Evolutionary conservation across 2,329 filamentous ascomycete species (phyloP).

Genomic region (Beauveria scarabaeidicola): DNA sequence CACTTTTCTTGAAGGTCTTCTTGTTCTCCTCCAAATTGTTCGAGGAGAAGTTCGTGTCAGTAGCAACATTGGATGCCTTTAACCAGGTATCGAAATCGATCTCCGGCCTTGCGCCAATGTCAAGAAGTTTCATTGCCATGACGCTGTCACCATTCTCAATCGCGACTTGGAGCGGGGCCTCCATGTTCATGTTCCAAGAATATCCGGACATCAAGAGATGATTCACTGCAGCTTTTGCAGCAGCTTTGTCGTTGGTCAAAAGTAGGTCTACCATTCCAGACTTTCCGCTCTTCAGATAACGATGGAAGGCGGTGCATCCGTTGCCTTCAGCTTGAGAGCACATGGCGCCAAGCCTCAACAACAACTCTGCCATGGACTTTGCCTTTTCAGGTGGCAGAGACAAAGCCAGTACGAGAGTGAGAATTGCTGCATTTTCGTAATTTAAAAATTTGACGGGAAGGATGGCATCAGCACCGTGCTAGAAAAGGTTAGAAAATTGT

Average conservation of each 20-base stretch:
- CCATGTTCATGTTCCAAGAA: constrained; percentile 26
- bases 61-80: constrained; percentile 42
- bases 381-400: constrained; percentile 55
- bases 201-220: constrained; percentile 42
- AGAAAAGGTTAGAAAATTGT: constrained; percentile 19
- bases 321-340: constrained; percentile 62
- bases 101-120: constrained; percentile 49
- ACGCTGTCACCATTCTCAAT: constrained; percentile 43
- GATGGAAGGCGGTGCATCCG: constrained; percentile 58
- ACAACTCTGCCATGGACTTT: constrained; percentile 52
- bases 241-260: constrained; percentile 49
- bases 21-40: constrained; percentile 40
- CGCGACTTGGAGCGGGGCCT: constrained; percentile 50
- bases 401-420: constrained; percentile 62
- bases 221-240: constrained; percentile 56
- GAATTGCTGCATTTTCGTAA: constrained; percentile 49
- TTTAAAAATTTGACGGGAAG: constrained; percentile 61
- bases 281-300: constrained; percentile 46
- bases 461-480: constrained; percentile 70
- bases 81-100: constrained; percentile 59
- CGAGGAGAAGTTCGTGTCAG: constrained; percentile 22
- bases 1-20: constrained; percentile 33
- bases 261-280: constrained; percentile 40
- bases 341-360: constrained; percentile 64
- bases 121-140: constrained; percentile 52